A percentile compares a stretch with the other conserved stretches of the same genome.
These are phyloP conservation scores for Linderniella brevidens DNA, from an alignment of 257 asterid genomes.

Conservation along the genomic window DNA sequence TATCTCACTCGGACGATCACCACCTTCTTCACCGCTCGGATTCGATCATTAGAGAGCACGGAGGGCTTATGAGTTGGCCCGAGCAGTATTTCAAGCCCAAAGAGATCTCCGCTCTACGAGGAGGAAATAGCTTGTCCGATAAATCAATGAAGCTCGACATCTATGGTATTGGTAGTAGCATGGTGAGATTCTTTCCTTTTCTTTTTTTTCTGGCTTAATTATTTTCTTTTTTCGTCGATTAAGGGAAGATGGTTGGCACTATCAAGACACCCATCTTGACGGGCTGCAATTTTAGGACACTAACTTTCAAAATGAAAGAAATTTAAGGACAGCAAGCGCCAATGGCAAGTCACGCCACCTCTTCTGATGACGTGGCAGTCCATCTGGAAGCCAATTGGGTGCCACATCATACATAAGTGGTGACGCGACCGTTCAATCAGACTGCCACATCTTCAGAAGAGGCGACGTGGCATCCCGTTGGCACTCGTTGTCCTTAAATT, in stretches of 20 bases:
- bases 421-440: neutral
- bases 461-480: too few species aligned
- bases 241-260: too few species aligned
- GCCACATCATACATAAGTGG: too few species aligned
- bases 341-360: too few species aligned
- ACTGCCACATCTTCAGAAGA: too few species aligned
- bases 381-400: too few species aligned
- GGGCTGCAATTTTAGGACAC: neutral
- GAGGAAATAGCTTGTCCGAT: constrained; percentile 39
- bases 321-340: too few species aligned
- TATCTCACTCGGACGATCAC: constrained; percentile 34
- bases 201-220: neutral
- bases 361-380: too few species aligned
- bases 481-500: too few species aligned
- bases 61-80: constrained; percentile 78
- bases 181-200: constrained; percentile 24
- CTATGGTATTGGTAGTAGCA: constrained; percentile 77
- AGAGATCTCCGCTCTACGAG: constrained; percentile 17
- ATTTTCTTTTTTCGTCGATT: too few species aligned
- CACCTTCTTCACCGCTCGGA: constrained; percentile 14
- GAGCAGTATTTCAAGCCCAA: constrained; percentile 21
- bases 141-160: constrained; percentile 69
- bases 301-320: too few species aligned
- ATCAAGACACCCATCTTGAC: neutral
- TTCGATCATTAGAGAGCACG: constrained; percentile 26